Conservation (phyloP, 805 yeast genomes). For the Zygotorulaspora florentina region DNA sequence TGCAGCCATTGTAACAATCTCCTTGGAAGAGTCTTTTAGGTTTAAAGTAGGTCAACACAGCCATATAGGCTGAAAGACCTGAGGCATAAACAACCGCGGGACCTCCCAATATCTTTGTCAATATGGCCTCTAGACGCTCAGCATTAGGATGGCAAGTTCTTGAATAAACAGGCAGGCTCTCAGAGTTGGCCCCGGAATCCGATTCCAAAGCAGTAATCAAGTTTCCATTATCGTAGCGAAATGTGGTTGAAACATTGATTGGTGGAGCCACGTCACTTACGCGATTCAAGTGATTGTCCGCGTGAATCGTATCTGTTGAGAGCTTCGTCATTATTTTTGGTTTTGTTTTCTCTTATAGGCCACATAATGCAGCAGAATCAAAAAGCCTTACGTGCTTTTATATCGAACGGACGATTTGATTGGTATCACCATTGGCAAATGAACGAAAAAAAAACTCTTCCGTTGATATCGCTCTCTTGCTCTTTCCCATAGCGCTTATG, state of each 20-base stretch:
- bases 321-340: slow-evolving; percentile 40
- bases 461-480: too few species aligned
- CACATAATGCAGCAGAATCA: too few species aligned
- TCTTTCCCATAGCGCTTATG: too few species aligned
- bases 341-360: too few species aligned
- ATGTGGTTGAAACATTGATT: slow-evolving; percentile 73
- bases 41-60: slow-evolving; percentile 56
- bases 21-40: slow-evolving; percentile 71
- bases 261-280: slow-evolving; percentile 66
- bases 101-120: slow-evolving; percentile 53
- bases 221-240: slow-evolving; percentile 51
- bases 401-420: too few species aligned
- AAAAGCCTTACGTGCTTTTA: too few species aligned
- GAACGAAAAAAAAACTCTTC: too few species aligned
- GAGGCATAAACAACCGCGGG: slow-evolving; percentile 63
- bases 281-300: slow-evolving; percentile 51
- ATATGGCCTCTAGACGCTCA: slow-evolving; percentile 56
- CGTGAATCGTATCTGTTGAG: slow-evolving; percentile 59
- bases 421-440: too few species aligned
- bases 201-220: slow-evolving; percentile 42
- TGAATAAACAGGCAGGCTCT: slow-evolving; percentile 51
- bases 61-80: slow-evolving; percentile 75
- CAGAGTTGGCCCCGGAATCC: slow-evolving; percentile 25
- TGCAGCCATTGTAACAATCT: slow-evolving; percentile 78
- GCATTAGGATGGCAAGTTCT: slow-evolving; percentile 68